Percentiles rank a stretch among this genome's conserved stretches.
Conservation (phyloP, 2,329 filamentous ascomycete genomes). For the Colletotrichum incanum region DNA sequence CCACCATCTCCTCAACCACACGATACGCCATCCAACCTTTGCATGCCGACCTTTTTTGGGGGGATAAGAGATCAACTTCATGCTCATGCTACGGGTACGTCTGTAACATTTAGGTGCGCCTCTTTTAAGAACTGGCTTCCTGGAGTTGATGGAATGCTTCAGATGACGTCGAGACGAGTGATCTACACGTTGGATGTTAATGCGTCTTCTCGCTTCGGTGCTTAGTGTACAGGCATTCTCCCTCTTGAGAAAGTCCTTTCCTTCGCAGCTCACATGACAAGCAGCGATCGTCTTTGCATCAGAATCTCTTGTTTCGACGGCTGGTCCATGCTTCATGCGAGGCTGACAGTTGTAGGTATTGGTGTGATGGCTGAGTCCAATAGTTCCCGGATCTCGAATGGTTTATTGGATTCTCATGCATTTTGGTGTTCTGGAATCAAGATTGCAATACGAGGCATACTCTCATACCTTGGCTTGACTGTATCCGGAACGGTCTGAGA, state of each 20-base stretch:
- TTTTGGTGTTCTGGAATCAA: not conserved
- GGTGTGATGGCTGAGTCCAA: constrained; percentile 24
- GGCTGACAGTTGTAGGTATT: constrained; percentile 14
- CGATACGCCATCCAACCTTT: constrained; percentile 11
- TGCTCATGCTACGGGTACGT: not conserved
- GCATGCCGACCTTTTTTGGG: not conserved
- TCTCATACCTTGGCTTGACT: not conserved
- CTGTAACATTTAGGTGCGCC: not conserved
- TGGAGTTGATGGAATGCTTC: not conserved
- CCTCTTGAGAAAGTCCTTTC: not conserved
- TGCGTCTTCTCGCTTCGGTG: constrained; percentile 11
- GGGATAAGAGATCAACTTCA: not conserved
- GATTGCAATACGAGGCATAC: not conserved
- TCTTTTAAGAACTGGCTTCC: not conserved
- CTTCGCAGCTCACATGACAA: constrained; percentile 12
- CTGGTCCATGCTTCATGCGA: not conserved
- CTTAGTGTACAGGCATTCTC: not conserved
- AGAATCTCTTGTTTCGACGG: constrained; percentile 17
- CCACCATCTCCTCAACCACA: constrained; percentile 5
- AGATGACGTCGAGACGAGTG: constrained; percentile 20
- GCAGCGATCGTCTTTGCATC: constrained; percentile 5
- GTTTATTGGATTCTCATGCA: constrained; percentile 10
- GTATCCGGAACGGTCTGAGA: no score
- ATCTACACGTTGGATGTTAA: not conserved
- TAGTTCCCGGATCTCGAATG: constrained; percentile 12